Evolutionary conservation across 2,329 filamentous ascomycete genomes (phyloP), one percentile per base, ranked within the genome.

Genomic region (Neonectria hederae): DNA sequence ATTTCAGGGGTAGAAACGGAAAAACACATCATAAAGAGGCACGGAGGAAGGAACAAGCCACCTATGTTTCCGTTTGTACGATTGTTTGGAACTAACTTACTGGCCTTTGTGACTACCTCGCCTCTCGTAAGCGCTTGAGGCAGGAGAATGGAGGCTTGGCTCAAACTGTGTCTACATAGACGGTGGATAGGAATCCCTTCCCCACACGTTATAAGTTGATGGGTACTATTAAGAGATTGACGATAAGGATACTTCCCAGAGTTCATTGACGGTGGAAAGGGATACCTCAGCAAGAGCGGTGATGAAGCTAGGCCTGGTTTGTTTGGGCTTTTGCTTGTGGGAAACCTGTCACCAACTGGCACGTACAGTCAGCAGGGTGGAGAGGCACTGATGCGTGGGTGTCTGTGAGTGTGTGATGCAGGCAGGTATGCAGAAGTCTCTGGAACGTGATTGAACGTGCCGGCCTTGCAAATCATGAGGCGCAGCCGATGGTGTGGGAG

Each of bases 371-470:
- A 26, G 45, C 45, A 17, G 21, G 7, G 22, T 26, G 19, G 40
- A 21, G 43, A 46, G 43, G 43, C 43, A 46, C 24, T 7, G 4
- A 26, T 26, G 42, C 13, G 42, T 45, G 40, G 40, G 40, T 54
- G 32, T 54, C 11, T 54, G 58, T n/a, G 30, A 14, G 35, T 54
- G 45, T 45, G 32, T 9, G 21, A 35, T 46, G 11, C 5, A 30
- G 42, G 28, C 17, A 13, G 51, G 61, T 59, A 63, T 63, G 61
- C 17, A 54, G 55, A 40, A 40, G 43, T 24, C 19, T 54, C 43
- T 59, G 61, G 61, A 59, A 59, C 61, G 61, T 32, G 56, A 59
- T 30, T 59, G 55, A 55, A 52, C 61, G 59, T 63, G 55, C 61
- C 55, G 22, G 61, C 35, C 28, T 45, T 49, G 54, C 40, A 58